Evolutionary conservation across 805 yeast genomes (phyloP).

Genomic region (Cephaloascus albidus): DNA sequence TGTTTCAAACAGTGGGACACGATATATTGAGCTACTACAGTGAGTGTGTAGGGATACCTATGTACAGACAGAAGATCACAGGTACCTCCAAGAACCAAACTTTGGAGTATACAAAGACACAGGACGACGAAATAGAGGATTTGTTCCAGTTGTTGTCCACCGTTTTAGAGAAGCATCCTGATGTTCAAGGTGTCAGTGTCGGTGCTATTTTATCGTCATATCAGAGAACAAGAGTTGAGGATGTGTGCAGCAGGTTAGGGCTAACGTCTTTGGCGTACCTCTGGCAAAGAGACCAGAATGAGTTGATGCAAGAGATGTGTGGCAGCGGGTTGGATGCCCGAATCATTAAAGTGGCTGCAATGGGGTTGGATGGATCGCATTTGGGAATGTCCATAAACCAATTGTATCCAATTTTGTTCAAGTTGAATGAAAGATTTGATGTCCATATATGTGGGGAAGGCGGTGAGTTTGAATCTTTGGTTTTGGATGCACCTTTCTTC

Average conservation of each 20-base stretch:
- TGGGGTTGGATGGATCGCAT: conserved; percentile 62
- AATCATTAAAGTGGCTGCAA: conserved; percentile 87
- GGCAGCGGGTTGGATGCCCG: conserved; percentile 63
- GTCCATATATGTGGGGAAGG: conserved; percentile 98
- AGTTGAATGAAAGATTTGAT: conserved; percentile 57
- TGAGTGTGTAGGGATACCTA: conserved; percentile 69
- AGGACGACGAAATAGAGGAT: conserved; percentile 84
- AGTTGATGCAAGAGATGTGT: conserved; percentile 78
- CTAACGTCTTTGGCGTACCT: conserved; percentile 65
- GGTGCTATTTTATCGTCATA: conserved; percentile 96
- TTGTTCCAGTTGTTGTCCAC: conserved; percentile 40
- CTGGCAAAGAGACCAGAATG: conserved; percentile 84
- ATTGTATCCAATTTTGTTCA: conserved; percentile 46
- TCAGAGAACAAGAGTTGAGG: conserved; percentile 89
- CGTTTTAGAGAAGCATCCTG: conserved; percentile 52
- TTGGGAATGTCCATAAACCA: conserved; percentile 61
- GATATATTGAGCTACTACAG: conserved; percentile 58
- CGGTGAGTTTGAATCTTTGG: conserved; percentile 94
- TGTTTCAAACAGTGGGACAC: conserved; percentile 98
- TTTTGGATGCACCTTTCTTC: conserved; percentile 85
- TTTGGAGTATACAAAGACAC: conserved; percentile 61
- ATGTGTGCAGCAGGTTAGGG: conserved; percentile 71
- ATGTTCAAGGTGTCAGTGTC: conserved; percentile 77
- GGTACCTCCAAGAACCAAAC: conserved; percentile 57
- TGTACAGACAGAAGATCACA: conserved; percentile 57